phyloP scores from a whole-genome alignment of 139 green algal genomes.

The Tetraselmis striata region DNA sequence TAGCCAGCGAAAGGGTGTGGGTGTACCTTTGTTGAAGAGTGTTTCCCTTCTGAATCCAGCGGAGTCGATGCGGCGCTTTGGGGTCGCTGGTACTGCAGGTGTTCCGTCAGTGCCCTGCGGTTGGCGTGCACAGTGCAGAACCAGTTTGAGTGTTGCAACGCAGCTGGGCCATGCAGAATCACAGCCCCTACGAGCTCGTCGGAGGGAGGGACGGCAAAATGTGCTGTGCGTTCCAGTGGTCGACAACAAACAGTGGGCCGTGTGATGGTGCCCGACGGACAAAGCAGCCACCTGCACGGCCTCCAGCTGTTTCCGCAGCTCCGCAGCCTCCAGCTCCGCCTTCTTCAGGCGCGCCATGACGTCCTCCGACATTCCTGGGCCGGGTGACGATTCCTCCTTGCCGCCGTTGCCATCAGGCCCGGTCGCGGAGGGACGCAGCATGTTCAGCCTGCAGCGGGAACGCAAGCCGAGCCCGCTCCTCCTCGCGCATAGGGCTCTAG shows the following conservation, averaged over 20 bases:
- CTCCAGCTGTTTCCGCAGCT: background rate
- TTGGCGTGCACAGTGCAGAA: too few species aligned
- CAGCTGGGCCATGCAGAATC: too few species aligned
- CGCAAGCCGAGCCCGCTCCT: too few species aligned
- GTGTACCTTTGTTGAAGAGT: background rate
- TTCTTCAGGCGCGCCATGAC: background rate
- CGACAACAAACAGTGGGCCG: too few species aligned
- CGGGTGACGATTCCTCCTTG: background rate
- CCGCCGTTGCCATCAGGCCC: background rate
- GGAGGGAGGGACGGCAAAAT: too few species aligned
- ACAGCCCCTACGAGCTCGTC: too few species aligned
- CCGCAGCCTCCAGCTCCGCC: background rate
- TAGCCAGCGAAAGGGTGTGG: background rate
- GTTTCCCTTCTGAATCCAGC: background rate
- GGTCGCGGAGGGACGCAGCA: background rate
- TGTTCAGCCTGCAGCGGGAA: too few species aligned
- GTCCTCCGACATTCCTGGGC: background rate
- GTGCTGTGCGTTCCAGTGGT: too few species aligned
- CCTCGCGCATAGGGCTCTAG: too few species aligned
- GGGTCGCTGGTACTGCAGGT: too few species aligned
- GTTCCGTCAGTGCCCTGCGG: too few species aligned
- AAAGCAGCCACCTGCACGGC: background rate
- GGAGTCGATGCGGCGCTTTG: background rate
- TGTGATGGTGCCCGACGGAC: background rate
- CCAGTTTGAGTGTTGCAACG: too few species aligned